A percentile compares a stretch with the other conserved stretches of the same genome.
These are phyloP conservation scores for Laburnicola sp. DNA, from an alignment of 2,329 filamentous ascomycete species.

Conservation along the genomic window DNA sequence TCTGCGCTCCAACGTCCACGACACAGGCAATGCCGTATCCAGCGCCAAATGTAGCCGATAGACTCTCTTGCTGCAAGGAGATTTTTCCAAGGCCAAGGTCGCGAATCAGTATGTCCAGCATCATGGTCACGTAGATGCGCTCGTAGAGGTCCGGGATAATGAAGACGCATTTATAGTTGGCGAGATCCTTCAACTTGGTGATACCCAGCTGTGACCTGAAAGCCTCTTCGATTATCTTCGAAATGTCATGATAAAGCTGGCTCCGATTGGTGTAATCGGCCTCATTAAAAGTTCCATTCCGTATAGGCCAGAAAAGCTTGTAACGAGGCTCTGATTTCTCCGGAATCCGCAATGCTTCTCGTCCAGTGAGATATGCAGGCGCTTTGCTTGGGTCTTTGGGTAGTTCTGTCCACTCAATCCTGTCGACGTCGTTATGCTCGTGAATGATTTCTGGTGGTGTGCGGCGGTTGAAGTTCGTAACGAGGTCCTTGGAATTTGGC, in stretches of 20 bases:
- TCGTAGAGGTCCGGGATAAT: slow-evolving; percentile 97
- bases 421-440: slow-evolving; percentile 90
- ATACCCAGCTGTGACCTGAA: slow-evolving; percentile 83
- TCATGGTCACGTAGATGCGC: slow-evolving; percentile 83
- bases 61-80: slow-evolving; percentile 93
- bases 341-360: slow-evolving; percentile 80
- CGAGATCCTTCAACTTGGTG: slow-evolving; percentile 76
- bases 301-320: slow-evolving; percentile 90
- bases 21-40: slow-evolving; percentile 94
- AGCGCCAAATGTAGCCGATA: slow-evolving; percentile 91
- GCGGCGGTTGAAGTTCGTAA: slow-evolving; percentile 89
- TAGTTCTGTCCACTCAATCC: slow-evolving; percentile 94
- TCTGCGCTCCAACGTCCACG: slow-evolving; percentile 94
- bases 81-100: slow-evolving; percentile 89
- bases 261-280: slow-evolving; percentile 80
- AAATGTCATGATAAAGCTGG: slow-evolving; percentile 82
- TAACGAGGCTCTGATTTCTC: slow-evolving; percentile 88
- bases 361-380: slow-evolving; percentile 79
- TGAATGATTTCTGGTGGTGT: slow-evolving; percentile 83
- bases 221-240: slow-evolving; percentile 81
- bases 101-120: slow-evolving; percentile 81
- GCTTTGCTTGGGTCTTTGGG: slow-evolving; percentile 61
- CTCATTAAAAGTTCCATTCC: slow-evolving; percentile 86
- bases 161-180: slow-evolving; percentile 93
- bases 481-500: slow-evolving; percentile 96